Conservation (phyloP, 2,329 filamentous ascomycete genomes). For the Ceratocystis diversiconidia region DNA sequence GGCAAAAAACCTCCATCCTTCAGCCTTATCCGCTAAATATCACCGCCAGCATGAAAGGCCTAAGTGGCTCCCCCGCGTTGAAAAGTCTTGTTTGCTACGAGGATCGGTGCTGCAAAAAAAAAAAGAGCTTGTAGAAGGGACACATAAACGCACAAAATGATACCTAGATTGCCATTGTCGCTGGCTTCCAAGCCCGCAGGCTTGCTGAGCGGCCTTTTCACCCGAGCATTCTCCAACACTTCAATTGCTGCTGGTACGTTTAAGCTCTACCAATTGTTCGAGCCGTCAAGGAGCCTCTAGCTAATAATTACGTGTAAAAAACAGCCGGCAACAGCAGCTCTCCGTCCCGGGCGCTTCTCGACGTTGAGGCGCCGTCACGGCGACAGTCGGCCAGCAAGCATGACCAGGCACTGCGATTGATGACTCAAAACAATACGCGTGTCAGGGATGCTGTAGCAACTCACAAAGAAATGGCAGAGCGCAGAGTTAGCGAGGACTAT, state of each 20-base stretch:
- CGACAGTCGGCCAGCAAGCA: constrained; percentile 16
- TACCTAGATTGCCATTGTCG: constrained; percentile 8
- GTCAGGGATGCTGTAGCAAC: constrained; percentile 16
- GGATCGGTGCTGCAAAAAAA: background rate
- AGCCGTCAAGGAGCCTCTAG: too few species aligned
- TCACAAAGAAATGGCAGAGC: constrained; percentile 21
- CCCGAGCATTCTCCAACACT: constrained; percentile 12
- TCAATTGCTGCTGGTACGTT: constrained; percentile 4
- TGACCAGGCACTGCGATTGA: constrained; percentile 18
- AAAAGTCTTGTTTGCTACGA: background rate
- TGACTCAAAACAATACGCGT: constrained; percentile 20
- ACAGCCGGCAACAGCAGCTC: background rate
- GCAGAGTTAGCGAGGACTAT: constrained; percentile 37
- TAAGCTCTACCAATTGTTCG: too few species aligned
- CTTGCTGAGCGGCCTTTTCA: constrained; percentile 9
- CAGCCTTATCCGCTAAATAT: background rate
- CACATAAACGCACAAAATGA: constrained; percentile 3
- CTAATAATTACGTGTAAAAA: too few species aligned
- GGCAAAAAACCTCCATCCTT: constrained; percentile 10
- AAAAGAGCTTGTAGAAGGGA: background rate
- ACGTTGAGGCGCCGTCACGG: constrained; percentile 18
- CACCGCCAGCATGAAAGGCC: background rate
- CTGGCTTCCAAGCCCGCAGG: constrained; percentile 10
- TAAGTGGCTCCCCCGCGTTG: background rate
- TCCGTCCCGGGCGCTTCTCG: constrained; percentile 19